These are phyloP conservation scores for Fusarium devonianum DNA, from an alignment of 2,329 filamentous ascomycete genomes.

Conservation along the genomic window DNA sequence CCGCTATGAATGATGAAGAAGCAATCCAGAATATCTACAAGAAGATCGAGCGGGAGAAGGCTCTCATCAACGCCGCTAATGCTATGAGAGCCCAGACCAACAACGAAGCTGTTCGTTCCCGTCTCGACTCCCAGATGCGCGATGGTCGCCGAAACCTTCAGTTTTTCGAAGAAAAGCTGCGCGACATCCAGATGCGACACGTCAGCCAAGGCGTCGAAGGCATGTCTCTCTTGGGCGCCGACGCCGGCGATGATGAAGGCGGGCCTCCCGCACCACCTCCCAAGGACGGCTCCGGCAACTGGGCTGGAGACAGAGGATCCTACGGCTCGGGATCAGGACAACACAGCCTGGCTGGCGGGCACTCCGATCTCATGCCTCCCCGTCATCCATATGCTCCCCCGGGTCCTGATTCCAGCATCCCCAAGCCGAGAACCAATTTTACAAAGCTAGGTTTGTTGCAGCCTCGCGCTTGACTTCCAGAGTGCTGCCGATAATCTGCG, in stretches of 20 bases:
- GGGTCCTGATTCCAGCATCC: conserved; percentile 70
- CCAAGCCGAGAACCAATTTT: conserved; percentile 85
- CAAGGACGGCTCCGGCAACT: conserved; percentile 66
- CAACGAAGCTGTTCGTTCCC: conserved; percentile 88
- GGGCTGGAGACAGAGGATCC: conserved; percentile 61
- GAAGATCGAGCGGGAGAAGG: conserved; percentile 98
- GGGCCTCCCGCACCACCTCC: conserved; percentile 72
- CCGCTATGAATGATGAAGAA: conserved; percentile 69
- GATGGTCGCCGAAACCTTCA: conserved; percentile 92
- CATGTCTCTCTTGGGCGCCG: conserved; percentile 62
- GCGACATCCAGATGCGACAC: conserved; percentile 84
- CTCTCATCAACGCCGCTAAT: conserved; percentile 91
- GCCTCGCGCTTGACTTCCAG: conserved; percentile 6
- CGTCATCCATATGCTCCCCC: conserved; percentile 77
- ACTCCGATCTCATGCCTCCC: conserved; percentile 79
- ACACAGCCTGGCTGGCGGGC: conserved; percentile 67
- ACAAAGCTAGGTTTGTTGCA: conserved; percentile 84
- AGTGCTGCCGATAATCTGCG: conserved; percentile 3
- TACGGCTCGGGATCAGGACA: conserved; percentile 62
- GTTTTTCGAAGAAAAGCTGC: conserved; percentile 92
- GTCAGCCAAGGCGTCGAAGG: conserved; percentile 71
- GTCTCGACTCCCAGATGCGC: conserved; percentile 91
- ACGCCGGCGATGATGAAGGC: conserved; percentile 51
- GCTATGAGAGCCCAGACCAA: conserved; percentile 95
- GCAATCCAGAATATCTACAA: conserved; percentile 81